Percentiles rank a stretch among this genome's conserved stretches.
phyloP scores from a whole-genome alignment of 352 stramenopile genomes.

The Globisporangium heterothallicum region DNA sequence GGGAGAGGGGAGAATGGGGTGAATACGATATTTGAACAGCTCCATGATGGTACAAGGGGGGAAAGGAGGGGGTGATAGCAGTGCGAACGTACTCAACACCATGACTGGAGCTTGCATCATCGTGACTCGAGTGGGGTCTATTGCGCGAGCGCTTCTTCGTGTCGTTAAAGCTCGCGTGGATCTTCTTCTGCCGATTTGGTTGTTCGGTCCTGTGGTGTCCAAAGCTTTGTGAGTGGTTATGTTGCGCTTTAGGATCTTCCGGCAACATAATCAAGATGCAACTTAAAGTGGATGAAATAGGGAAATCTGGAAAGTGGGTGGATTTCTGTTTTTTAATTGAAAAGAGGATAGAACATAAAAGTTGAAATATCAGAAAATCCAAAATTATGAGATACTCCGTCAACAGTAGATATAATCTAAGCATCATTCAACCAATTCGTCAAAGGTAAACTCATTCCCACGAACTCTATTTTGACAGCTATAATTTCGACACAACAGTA shows the following conservation, averaged over 20 bases:
- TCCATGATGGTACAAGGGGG: background rate
- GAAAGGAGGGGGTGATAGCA: background rate
- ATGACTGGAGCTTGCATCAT: conserved; percentile 93
- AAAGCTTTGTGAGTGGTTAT: conserved; percentile 10
- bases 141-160: background rate
- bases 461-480: no score
- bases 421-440: no score
- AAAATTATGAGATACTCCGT: no score
- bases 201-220: conserved; percentile 8
- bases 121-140: conserved; percentile 8
- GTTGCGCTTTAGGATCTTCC: conserved; percentile 1
- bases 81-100: conserved; percentile 88
- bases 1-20: background rate
- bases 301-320: no score
- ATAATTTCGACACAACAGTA: no score
- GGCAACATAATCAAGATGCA: background rate
- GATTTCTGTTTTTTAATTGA: no score
- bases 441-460: no score
- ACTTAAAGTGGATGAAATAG: no score
- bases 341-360: no score
- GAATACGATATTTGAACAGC: background rate
- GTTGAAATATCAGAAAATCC: no score
- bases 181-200: conserved; percentile 15
- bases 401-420: no score
- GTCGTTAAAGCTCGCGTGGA: no score